Evolutionary conservation across 2,329 filamentous ascomycete genomes (phyloP), one percentile per base, ranked within the genome.

Genomic region (Colletotrichum karsti): DNA sequence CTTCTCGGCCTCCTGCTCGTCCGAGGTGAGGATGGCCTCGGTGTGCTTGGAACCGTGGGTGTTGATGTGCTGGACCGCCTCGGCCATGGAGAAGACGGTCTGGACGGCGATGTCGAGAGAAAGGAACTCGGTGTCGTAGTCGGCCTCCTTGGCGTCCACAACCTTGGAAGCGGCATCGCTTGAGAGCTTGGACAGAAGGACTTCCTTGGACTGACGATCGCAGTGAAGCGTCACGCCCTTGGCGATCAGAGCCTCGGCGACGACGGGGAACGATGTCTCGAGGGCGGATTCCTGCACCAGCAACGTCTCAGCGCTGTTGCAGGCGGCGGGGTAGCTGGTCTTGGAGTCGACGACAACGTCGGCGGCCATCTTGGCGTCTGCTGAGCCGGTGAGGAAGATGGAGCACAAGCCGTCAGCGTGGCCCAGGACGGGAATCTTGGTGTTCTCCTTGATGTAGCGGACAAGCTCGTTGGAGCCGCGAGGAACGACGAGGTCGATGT

Each of bases 401-500:
- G 90, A 88, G 82, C 96, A 99, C 65, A 98, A 87, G 37, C 96
- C 96, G 78, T 99, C 96, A 24, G 96, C 96, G 78, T 99, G 96
- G 70, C 96, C 96, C 24, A 99, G 89, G 1, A 99, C 96, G 2
- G 96, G 96, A 73, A 99, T 98, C 76, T 93, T 93, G 58, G 96
- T 98, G 71, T 92, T 92, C 48, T 90, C 88, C 81, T 98, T 98
- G 80, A 98, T 94, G 80, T 93, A 93, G 65, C 92, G 88, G 42
- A 98, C 95, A 8, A 98, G 88, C 60, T 97, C 94, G 80, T 97
- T 97, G 61, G 92, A 93, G 54, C 95, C 95, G 41, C 96, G 88
- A 2, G 96, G 96, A 73, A 99, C 97, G 71, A 97, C 96, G 28
- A 99, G 91, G 78, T 99, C 96, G 74, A 99, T 97, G 76, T 93